These are phyloP conservation scores for Paralagenidium karlingii DNA, from an alignment of 352 stramenopile genomes.

Conservation along the genomic window DNA sequence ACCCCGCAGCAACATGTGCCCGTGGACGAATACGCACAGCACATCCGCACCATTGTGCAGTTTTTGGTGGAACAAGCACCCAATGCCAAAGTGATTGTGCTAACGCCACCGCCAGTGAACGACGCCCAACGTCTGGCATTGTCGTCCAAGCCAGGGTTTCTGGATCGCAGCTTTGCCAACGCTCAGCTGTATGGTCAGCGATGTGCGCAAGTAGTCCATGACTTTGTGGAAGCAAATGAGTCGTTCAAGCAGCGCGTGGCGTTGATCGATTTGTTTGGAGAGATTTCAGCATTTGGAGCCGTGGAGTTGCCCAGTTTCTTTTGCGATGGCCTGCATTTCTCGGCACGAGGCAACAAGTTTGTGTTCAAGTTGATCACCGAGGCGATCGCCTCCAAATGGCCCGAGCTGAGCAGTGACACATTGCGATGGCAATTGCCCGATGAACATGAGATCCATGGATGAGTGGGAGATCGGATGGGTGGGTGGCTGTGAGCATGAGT, in stretches of 20 bases:
- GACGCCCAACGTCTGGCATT: slow-evolving; percentile 1
- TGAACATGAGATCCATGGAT: too few species aligned
- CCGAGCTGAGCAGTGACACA: too few species aligned
- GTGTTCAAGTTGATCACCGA: slow-evolving; percentile 21
- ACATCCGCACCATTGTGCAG: slow-evolving; percentile 11
- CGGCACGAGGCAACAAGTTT: slow-evolving; percentile 24
- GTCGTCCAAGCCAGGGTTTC: not conserved
- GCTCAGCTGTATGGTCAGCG: slow-evolving; percentile 24
- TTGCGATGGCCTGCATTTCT: slow-evolving; percentile 51
- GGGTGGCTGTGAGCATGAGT: too few species aligned
- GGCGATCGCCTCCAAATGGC: slow-evolving; percentile 10
- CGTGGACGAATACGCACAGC: slow-evolving; percentile 21
- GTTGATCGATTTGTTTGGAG: not conserved
- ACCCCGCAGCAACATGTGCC: slow-evolving; percentile 21
- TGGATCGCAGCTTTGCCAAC: slow-evolving; percentile 28
- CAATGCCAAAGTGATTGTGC: slow-evolving; percentile 1
- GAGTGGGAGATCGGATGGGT: too few species aligned
- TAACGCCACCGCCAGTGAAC: slow-evolving; percentile 3
- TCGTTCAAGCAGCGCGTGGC: not conserved
- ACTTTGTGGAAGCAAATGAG: slow-evolving; percentile 8
- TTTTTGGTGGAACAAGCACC: not conserved
- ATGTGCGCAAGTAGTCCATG: slow-evolving; percentile 22
- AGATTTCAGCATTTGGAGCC: not conserved
- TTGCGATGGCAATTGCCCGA: too few species aligned
- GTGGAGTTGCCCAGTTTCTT: slow-evolving; percentile 28